These are phyloP conservation scores for Ogataea corticis DNA, from an alignment of 805 yeast species.

Conservation along the genomic window DNA sequence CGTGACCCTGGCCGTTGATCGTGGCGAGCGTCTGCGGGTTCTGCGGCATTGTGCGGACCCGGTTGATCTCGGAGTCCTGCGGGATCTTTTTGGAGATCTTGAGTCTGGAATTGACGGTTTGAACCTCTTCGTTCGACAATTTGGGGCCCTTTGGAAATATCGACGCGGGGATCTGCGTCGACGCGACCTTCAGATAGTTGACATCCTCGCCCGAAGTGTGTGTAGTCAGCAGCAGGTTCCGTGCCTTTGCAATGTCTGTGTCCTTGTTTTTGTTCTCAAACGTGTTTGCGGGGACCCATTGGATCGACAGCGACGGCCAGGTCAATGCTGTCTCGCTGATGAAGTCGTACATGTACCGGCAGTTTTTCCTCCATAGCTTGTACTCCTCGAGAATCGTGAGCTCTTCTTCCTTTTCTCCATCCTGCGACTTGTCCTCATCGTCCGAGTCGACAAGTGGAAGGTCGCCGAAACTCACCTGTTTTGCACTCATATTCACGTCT, in stretches of 20 bases:
- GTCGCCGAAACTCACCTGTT: constrained; percentile 28
- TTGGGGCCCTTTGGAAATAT: constrained; percentile 27
- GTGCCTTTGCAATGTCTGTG: constrained; percentile 32
- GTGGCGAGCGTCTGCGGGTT: constrained; percentile 57
- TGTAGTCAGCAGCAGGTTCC: constrained; percentile 65
- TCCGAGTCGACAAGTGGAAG: constrained; percentile 21
- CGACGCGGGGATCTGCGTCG: constrained; percentile 57
- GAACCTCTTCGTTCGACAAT: constrained; percentile 28
- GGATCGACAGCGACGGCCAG: constrained; percentile 81
- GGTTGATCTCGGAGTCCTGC: constrained; percentile 66
- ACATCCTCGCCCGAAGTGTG: constrained; percentile 71
- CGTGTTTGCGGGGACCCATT: constrained; percentile 62
- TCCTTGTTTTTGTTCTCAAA: constrained; percentile 28
- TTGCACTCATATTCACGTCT: constrained; percentile 12
- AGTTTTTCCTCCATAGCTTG: constrained; percentile 77
- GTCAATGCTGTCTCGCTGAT: constrained; percentile 76
- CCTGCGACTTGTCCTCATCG: constrained; percentile 16
- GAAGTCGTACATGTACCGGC: constrained; percentile 80
- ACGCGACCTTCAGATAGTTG: constrained; percentile 65
- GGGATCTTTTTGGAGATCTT: constrained; percentile 60
- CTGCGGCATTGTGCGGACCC: constrained; percentile 73
- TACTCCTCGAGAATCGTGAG: constrained; percentile 63
- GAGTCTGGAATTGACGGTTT: constrained; percentile 51
- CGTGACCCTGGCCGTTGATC: constrained; percentile 65
- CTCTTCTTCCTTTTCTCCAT: constrained; percentile 35